phyloP scores from a whole-genome alignment of 2,329 filamentous ascomycete species.

The Hawksworthiomyces lignivorus region DNA sequence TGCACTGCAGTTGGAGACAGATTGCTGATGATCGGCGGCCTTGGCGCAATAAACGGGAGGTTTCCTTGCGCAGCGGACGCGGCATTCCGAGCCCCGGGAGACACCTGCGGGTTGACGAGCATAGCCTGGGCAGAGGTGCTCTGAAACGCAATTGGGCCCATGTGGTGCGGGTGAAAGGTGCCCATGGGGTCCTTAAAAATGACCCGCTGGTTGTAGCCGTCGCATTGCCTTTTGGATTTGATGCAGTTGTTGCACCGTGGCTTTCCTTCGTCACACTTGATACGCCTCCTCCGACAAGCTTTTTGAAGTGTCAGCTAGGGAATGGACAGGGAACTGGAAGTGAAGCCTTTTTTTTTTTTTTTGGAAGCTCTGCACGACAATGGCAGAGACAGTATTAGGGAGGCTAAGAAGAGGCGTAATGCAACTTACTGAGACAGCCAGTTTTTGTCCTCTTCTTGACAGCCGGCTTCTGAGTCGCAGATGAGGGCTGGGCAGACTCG shows the following conservation, averaged over 20 bases:
- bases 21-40: constrained; percentile 29
- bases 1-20: not conserved
- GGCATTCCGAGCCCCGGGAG: constrained; percentile 27
- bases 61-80: constrained; percentile 30
- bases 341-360: not conserved
- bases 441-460: constrained; percentile 77
- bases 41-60: constrained; percentile 44
- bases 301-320: constrained; percentile 17
- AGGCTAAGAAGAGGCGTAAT: constrained; percentile 4
- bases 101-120: constrained; percentile 35
- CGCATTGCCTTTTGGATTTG: constrained; percentile 76
- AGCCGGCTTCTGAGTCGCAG: constrained; percentile 36
- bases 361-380: no score
- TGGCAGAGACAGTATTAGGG: constrained; percentile 5
- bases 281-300: constrained; percentile 89
- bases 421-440: constrained; percentile 70
- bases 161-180: constrained; percentile 43
- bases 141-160: constrained; percentile 37
- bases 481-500: not conserved
- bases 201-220: constrained; percentile 75
- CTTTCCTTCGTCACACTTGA: constrained; percentile 91
- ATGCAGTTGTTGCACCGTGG: constrained; percentile 78
- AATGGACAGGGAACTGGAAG: constrained; percentile 7
- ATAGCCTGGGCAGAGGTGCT: constrained; percentile 34
- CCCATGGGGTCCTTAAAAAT: constrained; percentile 70